Evolutionary conservation across 2,329 filamentous ascomycete genomes (phyloP), one percentile per base, ranked within the genome.

Genomic region (Hymenoscyphus linearis): DNA sequence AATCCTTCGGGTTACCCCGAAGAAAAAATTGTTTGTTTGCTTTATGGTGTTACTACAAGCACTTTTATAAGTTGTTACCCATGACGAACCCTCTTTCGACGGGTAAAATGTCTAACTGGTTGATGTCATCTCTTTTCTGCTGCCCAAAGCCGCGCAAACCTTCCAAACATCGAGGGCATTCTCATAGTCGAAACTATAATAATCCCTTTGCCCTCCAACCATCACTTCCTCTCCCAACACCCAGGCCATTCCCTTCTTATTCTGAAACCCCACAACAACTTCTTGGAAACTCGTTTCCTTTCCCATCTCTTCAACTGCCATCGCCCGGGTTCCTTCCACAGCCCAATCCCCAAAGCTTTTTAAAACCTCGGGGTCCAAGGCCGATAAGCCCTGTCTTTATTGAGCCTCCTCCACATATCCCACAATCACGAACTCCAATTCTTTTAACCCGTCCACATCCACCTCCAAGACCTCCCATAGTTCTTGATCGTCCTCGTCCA

Each of bases 21-120:
- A 34, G 18, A 53, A 9, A 10, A 31, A n/a, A n/a, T n/a, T n/a
- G n/a, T n/a, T 16, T 12, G 52, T 53, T 53, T 53, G 52, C 52
- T 53, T 34, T 18, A 31, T 53, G 52, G 52, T 53, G 26, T 53
- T 31, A 53, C 52, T 34, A 31, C n/a, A 27, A 34, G 26, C 52
- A 18, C 52, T 53, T 34, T 31, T 34, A 53, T 53, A 53, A 53
- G 26, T 53, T 53, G 52, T 25, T 53, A 53, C 52, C 52, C 25
- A 34, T 27, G 25, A 34, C 25, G 26, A 14, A 14, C 26, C 25
- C 27, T 31, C 16, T 25, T 12, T 31, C 25, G 14, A 53, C 52
- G 25, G 13, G 25, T 53, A 53, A 34, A 27, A 53, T 31, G 52
- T 53, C 27, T 34, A 53, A 53, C 52, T 53, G 52, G 52, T 10